phyloP scores from a whole-genome alignment of 257 asterid genomes.

The Nicotiana paniculata region DNA sequence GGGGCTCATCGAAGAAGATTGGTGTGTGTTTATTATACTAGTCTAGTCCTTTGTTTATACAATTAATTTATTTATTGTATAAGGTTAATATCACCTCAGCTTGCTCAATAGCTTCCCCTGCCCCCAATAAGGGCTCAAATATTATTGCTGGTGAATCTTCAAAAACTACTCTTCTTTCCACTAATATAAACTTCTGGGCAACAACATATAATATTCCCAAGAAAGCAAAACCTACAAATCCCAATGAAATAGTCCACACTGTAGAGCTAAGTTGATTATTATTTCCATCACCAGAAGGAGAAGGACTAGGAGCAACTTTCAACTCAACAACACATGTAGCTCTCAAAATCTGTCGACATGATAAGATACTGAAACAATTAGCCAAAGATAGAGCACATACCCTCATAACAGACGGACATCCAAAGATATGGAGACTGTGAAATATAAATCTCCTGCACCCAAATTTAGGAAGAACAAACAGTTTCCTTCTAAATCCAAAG shows the following conservation, averaged over 20 bases:
- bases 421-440: no score
- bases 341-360: no score
- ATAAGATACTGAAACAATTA: no score
- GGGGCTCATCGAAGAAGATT: no score
- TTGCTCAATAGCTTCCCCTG: background rate
- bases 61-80: no score
- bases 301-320: background rate
- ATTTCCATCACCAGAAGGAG: background rate
- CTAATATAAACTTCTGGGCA: background rate
- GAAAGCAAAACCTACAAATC: background rate
- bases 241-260: conserved; percentile 3
- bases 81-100: background rate
- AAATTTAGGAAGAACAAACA: no score
- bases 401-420: no score
- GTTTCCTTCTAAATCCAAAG: no score
- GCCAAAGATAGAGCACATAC: no score
- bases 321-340: conserved; percentile 8
- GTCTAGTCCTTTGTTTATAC: no score
- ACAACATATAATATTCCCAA: background rate
- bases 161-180: background rate
- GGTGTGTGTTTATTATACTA: no score
- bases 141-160: background rate
- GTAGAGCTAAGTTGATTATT: background rate
- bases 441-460: no score
- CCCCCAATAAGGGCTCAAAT: background rate